phyloP scores from a whole-genome alignment of 2,329 filamentous ascomycete genomes.

The Hypoxylon rubiginosum region DNA sequence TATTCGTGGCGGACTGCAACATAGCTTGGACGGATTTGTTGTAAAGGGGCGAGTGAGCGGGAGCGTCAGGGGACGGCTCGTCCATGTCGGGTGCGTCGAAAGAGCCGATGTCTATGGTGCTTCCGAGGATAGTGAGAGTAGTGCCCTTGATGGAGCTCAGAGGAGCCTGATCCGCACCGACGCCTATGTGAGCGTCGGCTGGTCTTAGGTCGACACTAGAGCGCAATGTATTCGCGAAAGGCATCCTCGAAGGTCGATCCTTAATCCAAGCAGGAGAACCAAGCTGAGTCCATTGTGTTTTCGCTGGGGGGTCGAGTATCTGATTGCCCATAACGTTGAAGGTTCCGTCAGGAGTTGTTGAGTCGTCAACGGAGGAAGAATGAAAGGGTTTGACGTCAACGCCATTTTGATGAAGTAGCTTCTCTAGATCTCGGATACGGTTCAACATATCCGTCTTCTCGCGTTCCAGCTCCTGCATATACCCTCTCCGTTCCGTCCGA shows the following conservation, averaged over 20 bases:
- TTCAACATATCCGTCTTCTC: conserved; percentile 76
- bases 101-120: conserved; percentile 82
- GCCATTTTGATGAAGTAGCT: conserved; percentile 71
- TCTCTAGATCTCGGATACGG: conserved; percentile 77
- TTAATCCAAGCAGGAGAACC: conserved; percentile 54
- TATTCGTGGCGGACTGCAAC: conserved; percentile 72
- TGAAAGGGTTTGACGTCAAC: conserved; percentile 70
- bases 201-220: conserved; percentile 57
- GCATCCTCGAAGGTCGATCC: conserved; percentile 45
- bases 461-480: conserved; percentile 81
- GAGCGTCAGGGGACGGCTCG: conserved; percentile 64
- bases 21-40: conserved; percentile 82
- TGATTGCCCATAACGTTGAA: conserved; percentile 49
- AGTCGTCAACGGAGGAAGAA: conserved; percentile 49
- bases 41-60: conserved; percentile 64
- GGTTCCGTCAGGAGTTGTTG: conserved; percentile 45
- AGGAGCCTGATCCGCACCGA: conserved; percentile 72
- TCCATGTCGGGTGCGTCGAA: conserved; percentile 77
- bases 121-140: conserved; percentile 81
- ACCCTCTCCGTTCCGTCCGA: conserved; percentile 82
- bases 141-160: conserved; percentile 82
- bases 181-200: conserved; percentile 76
- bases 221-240: conserved; percentile 44
- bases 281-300: conserved; percentile 55
- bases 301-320: conserved; percentile 45